Evolutionary conservation across 768 basidiomycete species (phyloP).

Genomic region (Ramaria sp.): DNA sequence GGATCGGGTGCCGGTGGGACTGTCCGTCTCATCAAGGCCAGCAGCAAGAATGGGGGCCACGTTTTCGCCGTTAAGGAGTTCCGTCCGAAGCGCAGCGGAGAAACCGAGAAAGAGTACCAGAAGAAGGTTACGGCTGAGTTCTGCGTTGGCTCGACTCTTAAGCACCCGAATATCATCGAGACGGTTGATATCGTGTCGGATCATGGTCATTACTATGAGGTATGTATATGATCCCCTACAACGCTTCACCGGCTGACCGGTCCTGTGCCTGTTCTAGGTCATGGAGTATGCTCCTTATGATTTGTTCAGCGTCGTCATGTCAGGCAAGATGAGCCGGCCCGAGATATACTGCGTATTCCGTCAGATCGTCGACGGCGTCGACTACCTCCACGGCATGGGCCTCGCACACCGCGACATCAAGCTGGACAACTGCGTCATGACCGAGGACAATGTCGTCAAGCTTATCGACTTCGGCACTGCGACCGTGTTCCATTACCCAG

Average conservation of each 20-base stretch:
- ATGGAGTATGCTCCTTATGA: slow-evolving; percentile 99
- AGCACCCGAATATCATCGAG: slow-evolving; percentile 93
- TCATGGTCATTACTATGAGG: slow-evolving; percentile 98
- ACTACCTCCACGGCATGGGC: slow-evolving; percentile 95
- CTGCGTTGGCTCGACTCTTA: slow-evolving; percentile 89
- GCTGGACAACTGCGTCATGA: slow-evolving; percentile 99
- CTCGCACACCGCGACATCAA: slow-evolving; percentile 98
- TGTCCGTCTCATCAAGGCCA: slow-evolving; percentile 87
- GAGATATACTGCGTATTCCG: slow-evolving; percentile 99
- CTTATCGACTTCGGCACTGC: slow-evolving; percentile 99
- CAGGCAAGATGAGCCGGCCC: slow-evolving; percentile 94
- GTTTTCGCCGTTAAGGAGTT: slow-evolving; percentile 98
- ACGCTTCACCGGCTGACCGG: neutral
- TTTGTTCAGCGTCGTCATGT: slow-evolving; percentile 99
- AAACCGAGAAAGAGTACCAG: slow-evolving; percentile 95
- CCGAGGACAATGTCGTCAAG: slow-evolving; percentile 87
- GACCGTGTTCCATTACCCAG: slow-evolving; percentile 98
- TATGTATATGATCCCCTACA: slow-evolving; percentile 28
- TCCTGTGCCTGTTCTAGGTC: slow-evolving; percentile 43
- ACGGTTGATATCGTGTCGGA: slow-evolving; percentile 98
- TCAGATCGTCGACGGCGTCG: slow-evolving; percentile 95
- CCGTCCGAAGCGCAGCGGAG: slow-evolving; percentile 76
- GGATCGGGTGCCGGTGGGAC: slow-evolving; percentile 98
- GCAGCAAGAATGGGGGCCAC: slow-evolving; percentile 66
- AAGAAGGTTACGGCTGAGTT: slow-evolving; percentile 99